Base-by-base conservation (phyloP, 306 rosid species). In the Rosa lucieae region DNA sequence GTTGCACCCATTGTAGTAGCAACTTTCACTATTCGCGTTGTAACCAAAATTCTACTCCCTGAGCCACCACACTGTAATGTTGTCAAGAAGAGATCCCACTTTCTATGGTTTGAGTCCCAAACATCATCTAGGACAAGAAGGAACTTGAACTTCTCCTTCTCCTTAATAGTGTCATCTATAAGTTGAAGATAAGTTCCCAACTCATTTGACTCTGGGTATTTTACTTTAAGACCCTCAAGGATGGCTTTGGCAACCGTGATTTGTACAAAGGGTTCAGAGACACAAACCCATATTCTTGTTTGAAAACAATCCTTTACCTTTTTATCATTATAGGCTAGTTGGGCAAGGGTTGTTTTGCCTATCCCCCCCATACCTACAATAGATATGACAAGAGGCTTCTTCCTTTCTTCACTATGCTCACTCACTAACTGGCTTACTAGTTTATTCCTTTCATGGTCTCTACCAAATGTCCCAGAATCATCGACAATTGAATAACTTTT, bases 311-410 rank as follows among this genome's bases (percentile, higher is more conserved):
- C 14, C 5, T 58, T 21, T 1, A 58, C 65, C 0, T 9, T 21
- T 1, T 21, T 14, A 58, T 21, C 65, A 21, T 58, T 21, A 21
- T 58, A n/a, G 32, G 35, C 32, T 21, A 58, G 65, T 21, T 58
- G 35, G 65, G 65, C 32, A n/a, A 58, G 65, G 21, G 32, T 58
- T 0, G 32, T 58, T 58, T 21, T 58, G 3, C 63, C 29, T 8
- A 58, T 58, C 13, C 63, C 62, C 63, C 79, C 32, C 32, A 29
- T 29, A 15, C 78, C 70, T 3, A 67, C 79, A 46, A 46, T 21
- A 12, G 72, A 53, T 53, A 6, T 53, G 32, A 21, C 13, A 21
- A 58, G 32, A 58, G 63, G 13, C 29, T 0, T 9, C 6, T 3
- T 56, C 63, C 2, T n/a, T 58, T 8, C 63, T 58, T 21, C 13